These are phyloP conservation scores for Epicoccum sorghinum DNA, from an alignment of 2,329 filamentous ascomycete species.

Conservation along the genomic window DNA sequence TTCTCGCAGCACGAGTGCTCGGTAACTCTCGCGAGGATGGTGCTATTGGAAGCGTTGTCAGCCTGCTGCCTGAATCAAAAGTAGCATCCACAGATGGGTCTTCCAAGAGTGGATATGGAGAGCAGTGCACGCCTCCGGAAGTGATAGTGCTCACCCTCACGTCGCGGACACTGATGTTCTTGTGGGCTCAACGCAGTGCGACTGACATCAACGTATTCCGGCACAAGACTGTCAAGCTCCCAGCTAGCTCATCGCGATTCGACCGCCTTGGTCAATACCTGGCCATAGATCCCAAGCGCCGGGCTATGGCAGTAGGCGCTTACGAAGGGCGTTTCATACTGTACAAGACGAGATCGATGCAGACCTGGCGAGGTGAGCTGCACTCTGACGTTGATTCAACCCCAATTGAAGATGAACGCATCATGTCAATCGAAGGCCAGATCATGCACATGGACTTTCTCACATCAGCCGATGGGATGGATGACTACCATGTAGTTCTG, in stretches of 20 bases:
- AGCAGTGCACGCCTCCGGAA: slow-evolving; percentile 68
- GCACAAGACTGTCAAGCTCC: slow-evolving; percentile 64
- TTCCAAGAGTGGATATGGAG: slow-evolving; percentile 28
- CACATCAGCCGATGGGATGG: slow-evolving; percentile 68
- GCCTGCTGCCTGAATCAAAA: slow-evolving; percentile 22
- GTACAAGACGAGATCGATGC: slow-evolving; percentile 69
- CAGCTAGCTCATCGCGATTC: slow-evolving; percentile 60
- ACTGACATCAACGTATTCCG: slow-evolving; percentile 65
- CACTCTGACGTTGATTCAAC: slow-evolving; percentile 51
- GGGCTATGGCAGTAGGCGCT: slow-evolving; percentile 71
- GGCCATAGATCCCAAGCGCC: slow-evolving; percentile 75
- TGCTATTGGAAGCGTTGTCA: slow-evolving; percentile 26
- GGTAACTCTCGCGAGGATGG: slow-evolving; percentile 53
- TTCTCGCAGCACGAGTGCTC: slow-evolving; percentile 79
- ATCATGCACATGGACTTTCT: slow-evolving; percentile 90
- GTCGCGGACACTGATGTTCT: slow-evolving; percentile 74
- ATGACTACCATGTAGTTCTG: slow-evolving; percentile 75
- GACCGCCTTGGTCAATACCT: slow-evolving; percentile 69
- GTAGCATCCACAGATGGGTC: slow-evolving; percentile 18
- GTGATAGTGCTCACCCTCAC: slow-evolving; percentile 78
- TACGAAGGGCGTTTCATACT: slow-evolving; percentile 73
- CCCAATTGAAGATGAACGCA: slow-evolving; percentile 64
- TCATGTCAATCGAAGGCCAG: slow-evolving; percentile 62
- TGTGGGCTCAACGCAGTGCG: slow-evolving; percentile 64
- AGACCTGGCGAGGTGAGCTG: slow-evolving; percentile 56